Conservation (phyloP, 106 monocot genomes). For the Acanthochlamys bracteata region DNA sequence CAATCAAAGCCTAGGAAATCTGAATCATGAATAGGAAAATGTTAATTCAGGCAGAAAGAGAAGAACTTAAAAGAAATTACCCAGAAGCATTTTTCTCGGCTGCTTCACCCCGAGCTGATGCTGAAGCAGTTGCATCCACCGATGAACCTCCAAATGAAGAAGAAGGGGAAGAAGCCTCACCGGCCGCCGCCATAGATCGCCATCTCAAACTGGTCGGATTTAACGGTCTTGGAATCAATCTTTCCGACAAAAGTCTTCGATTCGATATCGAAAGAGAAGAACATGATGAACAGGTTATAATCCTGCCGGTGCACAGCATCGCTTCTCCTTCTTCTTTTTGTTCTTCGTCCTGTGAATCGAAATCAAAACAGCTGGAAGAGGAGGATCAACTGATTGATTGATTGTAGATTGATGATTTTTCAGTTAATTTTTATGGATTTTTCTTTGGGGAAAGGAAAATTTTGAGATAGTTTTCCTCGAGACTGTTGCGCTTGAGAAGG, state of each 20-base stretch:
- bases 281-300: conserved; percentile 19
- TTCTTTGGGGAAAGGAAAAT: no score
- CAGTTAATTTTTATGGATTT: no score
- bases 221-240: neutral
- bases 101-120: conserved; percentile 12
- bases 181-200: conserved; percentile 17
- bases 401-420: no score
- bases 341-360: neutral
- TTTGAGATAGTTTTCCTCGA: no score
- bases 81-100: conserved; percentile 30
- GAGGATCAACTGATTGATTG: no score
- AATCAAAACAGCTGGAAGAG: neutral
- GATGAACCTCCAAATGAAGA: conserved; percentile 7
- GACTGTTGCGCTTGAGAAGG: no score
- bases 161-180: conserved; percentile 8
- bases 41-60: no score
- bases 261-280: conserved; percentile 5
- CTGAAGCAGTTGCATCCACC: neutral
- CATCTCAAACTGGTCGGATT: conserved; percentile 5
- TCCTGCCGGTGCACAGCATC: conserved; percentile 48
- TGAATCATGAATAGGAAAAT: neutral
- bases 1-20: no score
- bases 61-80: conserved; percentile 6
- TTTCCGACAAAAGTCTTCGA: neutral
- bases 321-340: neutral